Conservation (phyloP, 2,329 filamentous ascomycete species). For the Arthroderma sp. region DNA sequence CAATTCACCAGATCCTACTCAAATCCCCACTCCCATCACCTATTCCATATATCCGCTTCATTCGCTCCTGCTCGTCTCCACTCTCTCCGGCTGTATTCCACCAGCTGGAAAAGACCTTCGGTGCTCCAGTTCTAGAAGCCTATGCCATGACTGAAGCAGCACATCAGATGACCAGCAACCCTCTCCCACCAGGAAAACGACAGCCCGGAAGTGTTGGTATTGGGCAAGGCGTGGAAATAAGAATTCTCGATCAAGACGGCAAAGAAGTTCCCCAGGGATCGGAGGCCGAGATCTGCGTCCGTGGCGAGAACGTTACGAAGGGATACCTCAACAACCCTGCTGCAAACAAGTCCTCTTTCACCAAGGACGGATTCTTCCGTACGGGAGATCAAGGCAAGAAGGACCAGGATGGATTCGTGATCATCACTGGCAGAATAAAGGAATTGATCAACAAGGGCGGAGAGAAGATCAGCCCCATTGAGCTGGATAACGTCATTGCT, state of each 20-base stretch:
- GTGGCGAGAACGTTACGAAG: conserved; percentile 68
- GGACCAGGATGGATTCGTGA: conserved; percentile 66
- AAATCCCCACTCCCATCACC: conserved; percentile 56
- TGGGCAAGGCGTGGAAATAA: conserved; percentile 70
- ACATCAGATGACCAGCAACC: conserved; percentile 40
- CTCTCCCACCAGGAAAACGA: conserved; percentile 55
- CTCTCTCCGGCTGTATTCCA: conserved; percentile 70
- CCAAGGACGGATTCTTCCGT: conserved; percentile 66
- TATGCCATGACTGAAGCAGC: conserved; percentile 90
- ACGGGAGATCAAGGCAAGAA: conserved; percentile 76
- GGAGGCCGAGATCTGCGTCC: conserved; percentile 73
- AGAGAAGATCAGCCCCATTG: conserved; percentile 80
- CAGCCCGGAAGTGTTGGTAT: conserved; percentile 72
- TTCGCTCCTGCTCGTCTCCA: conserved; percentile 74
- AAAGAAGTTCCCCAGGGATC: conserved; percentile 53
- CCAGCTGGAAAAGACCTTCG: conserved; percentile 61
- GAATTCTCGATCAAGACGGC: conserved; percentile 59
- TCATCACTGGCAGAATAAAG: conserved; percentile 86
- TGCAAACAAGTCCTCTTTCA: conserved; percentile 64
- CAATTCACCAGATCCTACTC: conserved; percentile 79
- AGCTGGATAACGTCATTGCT: conserved; percentile 71
- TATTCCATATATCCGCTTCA: conserved; percentile 65
- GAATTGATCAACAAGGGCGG: conserved; percentile 82
- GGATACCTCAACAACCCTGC: conserved; percentile 73
- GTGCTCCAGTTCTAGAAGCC: conserved; percentile 72